phyloP scores from a whole-genome alignment of 2,329 filamentous ascomycete species.

The Aspergillus candidus region DNA sequence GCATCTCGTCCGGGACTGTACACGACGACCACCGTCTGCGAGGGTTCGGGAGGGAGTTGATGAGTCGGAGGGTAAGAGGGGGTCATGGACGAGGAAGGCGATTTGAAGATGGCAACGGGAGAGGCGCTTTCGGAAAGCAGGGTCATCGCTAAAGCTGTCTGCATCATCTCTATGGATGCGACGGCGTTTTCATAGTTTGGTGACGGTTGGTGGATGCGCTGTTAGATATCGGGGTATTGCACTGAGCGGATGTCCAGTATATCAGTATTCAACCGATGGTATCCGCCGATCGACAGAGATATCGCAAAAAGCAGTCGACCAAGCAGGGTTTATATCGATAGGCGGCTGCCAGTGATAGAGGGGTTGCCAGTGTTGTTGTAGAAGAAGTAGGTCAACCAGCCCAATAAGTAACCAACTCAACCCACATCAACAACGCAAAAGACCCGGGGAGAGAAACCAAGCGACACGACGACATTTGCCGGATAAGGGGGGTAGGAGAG shows the following conservation, averaged over 20 bases:
- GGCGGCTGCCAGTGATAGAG: background rate
- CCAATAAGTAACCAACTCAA: slow-evolving; percentile 1
- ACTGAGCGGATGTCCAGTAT: too few relatives aligned
- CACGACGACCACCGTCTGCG: slow-evolving; percentile 53
- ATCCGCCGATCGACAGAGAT: too few relatives aligned
- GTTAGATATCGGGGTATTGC: too few relatives aligned
- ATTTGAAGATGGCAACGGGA: slow-evolving; percentile 18
- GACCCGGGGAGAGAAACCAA: slow-evolving; percentile 1
- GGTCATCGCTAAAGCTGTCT: slow-evolving; percentile 28
- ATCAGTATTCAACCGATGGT: too few relatives aligned
- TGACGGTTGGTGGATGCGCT: background rate
- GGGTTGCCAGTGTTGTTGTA: background rate
- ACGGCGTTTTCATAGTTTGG: slow-evolving; percentile 23
- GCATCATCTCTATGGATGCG: slow-evolving; percentile 30
- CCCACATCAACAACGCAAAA: background rate
- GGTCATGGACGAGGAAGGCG: slow-evolving; percentile 9
- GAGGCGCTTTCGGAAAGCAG: slow-evolving; percentile 21
- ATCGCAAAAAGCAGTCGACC: background rate
- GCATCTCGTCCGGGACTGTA: slow-evolving; percentile 66
- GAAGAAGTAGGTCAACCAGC: background rate
- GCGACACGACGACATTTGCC: slow-evolving; percentile 7
- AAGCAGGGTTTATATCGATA: background rate
- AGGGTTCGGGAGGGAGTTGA: slow-evolving; percentile 10
- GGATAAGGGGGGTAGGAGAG: background rate
- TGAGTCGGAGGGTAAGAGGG: slow-evolving; percentile 6